These are phyloP conservation scores for Malus hybrid DNA, from an alignment of 331 rosid genomes.

Conservation along the genomic window DNA sequence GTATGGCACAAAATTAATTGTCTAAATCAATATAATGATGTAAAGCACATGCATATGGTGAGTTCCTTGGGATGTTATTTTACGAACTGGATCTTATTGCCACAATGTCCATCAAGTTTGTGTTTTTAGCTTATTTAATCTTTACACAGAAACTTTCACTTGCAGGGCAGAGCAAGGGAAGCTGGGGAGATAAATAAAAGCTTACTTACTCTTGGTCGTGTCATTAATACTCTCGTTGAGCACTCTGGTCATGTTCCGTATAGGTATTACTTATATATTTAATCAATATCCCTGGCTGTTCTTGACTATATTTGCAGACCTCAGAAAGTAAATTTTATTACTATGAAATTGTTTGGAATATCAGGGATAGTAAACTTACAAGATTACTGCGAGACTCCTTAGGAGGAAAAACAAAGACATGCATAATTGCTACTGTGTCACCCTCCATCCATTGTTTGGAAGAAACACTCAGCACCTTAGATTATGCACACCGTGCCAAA, in stretches of 20 bases:
- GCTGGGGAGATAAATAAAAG: conserved; percentile 99
- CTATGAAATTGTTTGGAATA: conserved; percentile 19
- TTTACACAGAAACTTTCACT: conserved; percentile 7
- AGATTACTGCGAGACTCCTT: conserved; percentile 91
- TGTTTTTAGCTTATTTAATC: background rate
- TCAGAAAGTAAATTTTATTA: conserved; percentile 1
- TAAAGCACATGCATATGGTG: background rate
- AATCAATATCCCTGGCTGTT: background rate
- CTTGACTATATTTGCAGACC: background rate
- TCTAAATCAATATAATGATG: background rate
- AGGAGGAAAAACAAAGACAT: conserved; percentile 99
- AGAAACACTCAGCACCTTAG: conserved; percentile 97
- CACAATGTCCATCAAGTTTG: background rate
- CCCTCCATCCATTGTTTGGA: conserved; percentile 98
- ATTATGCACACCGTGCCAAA: conserved; percentile 99
- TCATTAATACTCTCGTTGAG: conserved; percentile 92
- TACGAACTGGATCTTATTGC: background rate
- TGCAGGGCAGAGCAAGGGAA: conserved; percentile 99
- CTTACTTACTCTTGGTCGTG: conserved; percentile 96
- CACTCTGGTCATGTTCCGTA: conserved; percentile 99
- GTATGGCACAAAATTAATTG: conserved; percentile 24
- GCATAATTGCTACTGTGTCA: conserved; percentile 97
- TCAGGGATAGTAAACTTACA: conserved; percentile 96
- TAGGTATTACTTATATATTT: conserved; percentile 36
- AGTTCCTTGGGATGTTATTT: background rate